phyloP scores from a whole-genome alignment of 352 stramenopile species.

The Phytophthora megakarya region DNA sequence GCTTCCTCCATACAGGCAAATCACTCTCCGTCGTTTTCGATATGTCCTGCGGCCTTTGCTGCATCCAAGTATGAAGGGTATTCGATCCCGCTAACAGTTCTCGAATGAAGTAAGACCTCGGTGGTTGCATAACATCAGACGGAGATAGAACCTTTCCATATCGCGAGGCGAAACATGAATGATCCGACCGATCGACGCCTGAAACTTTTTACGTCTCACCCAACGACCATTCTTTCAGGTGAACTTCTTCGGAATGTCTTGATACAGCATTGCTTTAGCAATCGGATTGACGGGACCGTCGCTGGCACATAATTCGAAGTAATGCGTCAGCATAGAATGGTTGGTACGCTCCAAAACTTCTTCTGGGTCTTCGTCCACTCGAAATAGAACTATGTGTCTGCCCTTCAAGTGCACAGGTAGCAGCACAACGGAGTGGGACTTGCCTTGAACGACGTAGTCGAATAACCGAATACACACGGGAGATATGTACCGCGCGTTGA shows the following conservation, averaged over 20 bases:
- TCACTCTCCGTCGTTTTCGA: constrained; percentile 29
- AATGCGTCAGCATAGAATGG: not conserved
- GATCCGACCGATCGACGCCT: constrained; percentile 19
- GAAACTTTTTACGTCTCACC: constrained; percentile 5
- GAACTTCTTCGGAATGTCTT: constrained; percentile 18
- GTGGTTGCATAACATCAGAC: constrained; percentile 21
- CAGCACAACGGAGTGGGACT: not conserved
- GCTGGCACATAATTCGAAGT: constrained; percentile 15
- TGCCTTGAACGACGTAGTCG: not conserved
- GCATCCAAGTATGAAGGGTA: constrained; percentile 9
- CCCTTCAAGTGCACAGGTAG: not conserved
- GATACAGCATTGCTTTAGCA: constrained; percentile 15
- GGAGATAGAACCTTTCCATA: constrained; percentile 29
- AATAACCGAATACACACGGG: too few species aligned
- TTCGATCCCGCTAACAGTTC: constrained; percentile 8
- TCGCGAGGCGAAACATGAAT: constrained; percentile 19
- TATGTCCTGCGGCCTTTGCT: not conserved
- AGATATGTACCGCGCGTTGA: not conserved
- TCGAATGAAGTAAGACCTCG: constrained; percentile 28
- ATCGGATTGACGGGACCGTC: not conserved
- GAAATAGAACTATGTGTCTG: not conserved
- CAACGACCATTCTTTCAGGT: constrained; percentile 3
- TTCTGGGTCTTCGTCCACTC: not conserved
- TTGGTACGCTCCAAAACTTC: not conserved
- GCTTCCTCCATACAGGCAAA: constrained; percentile 26